Base-by-base conservation (phyloP, 768 basidiomycete genomes). In the Podaxis rugospora region DNA sequence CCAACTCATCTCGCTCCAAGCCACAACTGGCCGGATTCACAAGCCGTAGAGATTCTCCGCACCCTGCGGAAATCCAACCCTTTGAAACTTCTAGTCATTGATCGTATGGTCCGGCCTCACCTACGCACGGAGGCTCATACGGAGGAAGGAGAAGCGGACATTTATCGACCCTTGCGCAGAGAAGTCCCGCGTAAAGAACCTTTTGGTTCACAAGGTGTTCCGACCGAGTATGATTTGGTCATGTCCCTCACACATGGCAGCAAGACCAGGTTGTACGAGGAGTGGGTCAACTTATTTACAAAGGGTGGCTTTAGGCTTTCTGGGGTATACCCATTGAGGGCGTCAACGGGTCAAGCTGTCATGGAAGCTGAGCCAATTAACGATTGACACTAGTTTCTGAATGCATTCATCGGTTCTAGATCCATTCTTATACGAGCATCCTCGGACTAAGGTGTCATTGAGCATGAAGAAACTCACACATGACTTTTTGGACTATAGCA, bases 401-500 rank as follows among this genome's bases (percentile, higher is more conserved):
- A 32, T 32, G 32, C 32, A 18, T 42, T 42, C 14, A 18, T 42
- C 40, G 40, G 7, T 18, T 42, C 14, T 42, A 16, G 14, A 42
- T 32, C 28, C 28, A 0, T 40, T 40, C 40, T 14, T 42, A 25
- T 23, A 23, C 47, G 47, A 49, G 47, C 23, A 10, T 21, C 10
- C 47, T 23, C 3, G 25, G 47, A 25, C 10, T 23, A 23, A 13
- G 10, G 18, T 53, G 51, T 37, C 21, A 53, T 21, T 37, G 16
- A 35, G 28, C 35, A 35, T 37, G 32, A 53, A 21, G 9, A 53
- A 16, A 39, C 14, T 18, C 47, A n/a, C 32, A 42, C 46, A 28
- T 25, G 49, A 53, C n/a, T 40, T 32, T 32, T 32, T 25, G 56
- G 14, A 37, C 66, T 67, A 80, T 39, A 80, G 65, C 16, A 65